Base-by-base conservation (phyloP, 768 basidiomycete genomes). In the Gyrodon lividus region DNA sequence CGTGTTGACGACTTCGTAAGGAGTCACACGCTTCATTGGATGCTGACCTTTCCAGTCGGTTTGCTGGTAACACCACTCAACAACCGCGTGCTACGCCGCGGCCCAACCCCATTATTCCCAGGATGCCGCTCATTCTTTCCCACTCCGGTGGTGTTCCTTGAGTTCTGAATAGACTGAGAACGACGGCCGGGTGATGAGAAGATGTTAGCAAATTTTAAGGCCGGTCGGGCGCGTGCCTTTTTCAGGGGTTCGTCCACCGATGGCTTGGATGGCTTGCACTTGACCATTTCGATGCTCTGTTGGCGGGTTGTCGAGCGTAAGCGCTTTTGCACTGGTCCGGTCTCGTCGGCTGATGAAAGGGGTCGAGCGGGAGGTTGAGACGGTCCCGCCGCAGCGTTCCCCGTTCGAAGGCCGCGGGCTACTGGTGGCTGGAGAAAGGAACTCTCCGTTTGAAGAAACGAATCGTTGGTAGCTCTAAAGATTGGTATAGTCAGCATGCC, bases 191-290 rank as follows among this genome's bases (percentile, higher is more conserved):
- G 81, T 74, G 84, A 87, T 87, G 86, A 89, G 87, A 87, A 86
- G 78, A 86, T 77, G 76, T 87, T 87, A 87, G 83, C 78, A 85
- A 86, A 82, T 76, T 81, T 84, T 80, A 87, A 79, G 79, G 83
- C 86, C 85, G 84, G 84, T 83, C 84, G 86, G 79, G 82, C 83
- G 84, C 87, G 83, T 88, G 84, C 89, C 88, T 91, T 90, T 87
- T 88, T 89, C 78, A 79, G 75, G 70, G 83, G 80, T 71, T 87
- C 84, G 73, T 86, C 85, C 62, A 77, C 69, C 65, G 73, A 73
- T 61, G 78, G 69, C 77, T 86, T 89, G 65, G 74, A 77, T 58
- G 78, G 70, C 69, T 84, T 85, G 46, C 76, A 68, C 68, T 81
- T 84, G 55, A 73, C 69, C 60, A 64, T 42, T 65, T 74, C 74